phyloP scores from a whole-genome alignment of 352 stramenopile species.

The Phytophthora lateralis region DNA sequence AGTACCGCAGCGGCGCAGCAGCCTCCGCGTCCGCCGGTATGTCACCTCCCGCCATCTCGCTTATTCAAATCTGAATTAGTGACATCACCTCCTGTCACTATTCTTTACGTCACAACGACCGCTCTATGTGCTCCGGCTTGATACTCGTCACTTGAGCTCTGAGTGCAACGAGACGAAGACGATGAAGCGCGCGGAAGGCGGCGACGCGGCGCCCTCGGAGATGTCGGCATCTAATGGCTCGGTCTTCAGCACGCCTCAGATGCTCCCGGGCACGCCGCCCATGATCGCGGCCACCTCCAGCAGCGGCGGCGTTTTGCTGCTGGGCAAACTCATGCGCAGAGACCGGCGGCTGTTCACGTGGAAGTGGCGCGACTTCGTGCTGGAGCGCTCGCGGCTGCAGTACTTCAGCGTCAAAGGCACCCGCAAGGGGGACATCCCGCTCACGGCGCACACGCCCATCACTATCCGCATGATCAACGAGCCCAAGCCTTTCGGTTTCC shows the following conservation, averaged over 20 bases:
- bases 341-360: constrained; percentile 82
- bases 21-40: no score
- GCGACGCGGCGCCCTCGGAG: constrained; percentile 13
- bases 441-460: constrained; percentile 70
- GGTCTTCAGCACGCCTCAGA: constrained; percentile 9
- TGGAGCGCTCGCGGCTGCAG: constrained; percentile 71
- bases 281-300: constrained; percentile 4
- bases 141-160: not conserved
- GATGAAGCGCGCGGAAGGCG: constrained; percentile 29
- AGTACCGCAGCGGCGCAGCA: constrained; percentile 45
- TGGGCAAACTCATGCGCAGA: constrained; percentile 77
- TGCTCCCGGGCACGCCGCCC: constrained; percentile 13
- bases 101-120: no score
- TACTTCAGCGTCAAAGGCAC: constrained; percentile 82
- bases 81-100: no score
- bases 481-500: constrained; percentile 73
- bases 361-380: constrained; percentile 85
- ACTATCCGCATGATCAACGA: constrained; percentile 71
- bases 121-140: not conserved
- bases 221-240: not conserved
- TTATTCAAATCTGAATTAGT: not conserved
- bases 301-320: constrained; percentile 46
- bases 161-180: constrained; percentile 18
- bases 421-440: constrained; percentile 73
- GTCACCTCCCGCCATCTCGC: constrained; percentile 17